These are phyloP conservation scores for Sphagnurus paluster DNA, from an alignment of 1,284 basidiomycete genomes.

Conservation along the genomic window DNA sequence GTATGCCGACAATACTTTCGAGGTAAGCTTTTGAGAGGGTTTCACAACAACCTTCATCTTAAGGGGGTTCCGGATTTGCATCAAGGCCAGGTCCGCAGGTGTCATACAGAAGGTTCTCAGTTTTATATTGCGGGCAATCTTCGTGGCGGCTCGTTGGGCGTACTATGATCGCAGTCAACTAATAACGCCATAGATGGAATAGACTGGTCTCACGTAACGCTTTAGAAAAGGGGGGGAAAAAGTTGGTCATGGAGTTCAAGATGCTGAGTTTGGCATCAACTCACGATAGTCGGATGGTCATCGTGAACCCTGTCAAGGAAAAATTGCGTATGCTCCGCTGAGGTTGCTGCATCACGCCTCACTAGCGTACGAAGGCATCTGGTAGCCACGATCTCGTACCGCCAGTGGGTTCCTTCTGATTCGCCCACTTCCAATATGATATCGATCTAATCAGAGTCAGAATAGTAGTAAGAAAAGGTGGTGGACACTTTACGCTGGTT, in stretches of 20 bases:
- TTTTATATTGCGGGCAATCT: conserved; percentile 70
- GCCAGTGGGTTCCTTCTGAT: conserved; percentile 76
- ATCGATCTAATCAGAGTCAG: conserved; percentile 31
- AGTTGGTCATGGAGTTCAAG: not conserved
- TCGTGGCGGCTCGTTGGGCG: conserved; percentile 69
- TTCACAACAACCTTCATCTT: conserved; percentile 49
- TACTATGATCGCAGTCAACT: conserved; percentile 42
- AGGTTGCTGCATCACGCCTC: conserved; percentile 70
- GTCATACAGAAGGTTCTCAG: conserved; percentile 68
- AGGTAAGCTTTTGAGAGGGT: conserved; percentile 59
- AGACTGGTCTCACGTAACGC: conserved; percentile 56
- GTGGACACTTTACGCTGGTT: conserved; percentile 40
- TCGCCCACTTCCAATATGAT: conserved; percentile 53
- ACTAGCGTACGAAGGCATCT: conserved; percentile 75
- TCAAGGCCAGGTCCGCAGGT: conserved; percentile 58
- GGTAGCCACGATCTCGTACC: conserved; percentile 76
- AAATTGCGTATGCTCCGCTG: conserved; percentile 50
- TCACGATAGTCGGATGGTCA: conserved; percentile 63
- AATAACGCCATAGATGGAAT: conserved; percentile 4
- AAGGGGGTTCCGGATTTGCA: conserved; percentile 57
- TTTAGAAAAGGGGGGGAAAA: conserved; percentile 23
- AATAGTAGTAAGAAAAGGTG: conserved; percentile 3
- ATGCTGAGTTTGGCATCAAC: conserved; percentile 19
- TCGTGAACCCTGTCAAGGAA: conserved; percentile 59
- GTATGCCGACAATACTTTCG: conserved; percentile 54